Conservation (phyloP, 371 early-diverging fungal genomes). For the Apophysomyces elegans region DNA sequence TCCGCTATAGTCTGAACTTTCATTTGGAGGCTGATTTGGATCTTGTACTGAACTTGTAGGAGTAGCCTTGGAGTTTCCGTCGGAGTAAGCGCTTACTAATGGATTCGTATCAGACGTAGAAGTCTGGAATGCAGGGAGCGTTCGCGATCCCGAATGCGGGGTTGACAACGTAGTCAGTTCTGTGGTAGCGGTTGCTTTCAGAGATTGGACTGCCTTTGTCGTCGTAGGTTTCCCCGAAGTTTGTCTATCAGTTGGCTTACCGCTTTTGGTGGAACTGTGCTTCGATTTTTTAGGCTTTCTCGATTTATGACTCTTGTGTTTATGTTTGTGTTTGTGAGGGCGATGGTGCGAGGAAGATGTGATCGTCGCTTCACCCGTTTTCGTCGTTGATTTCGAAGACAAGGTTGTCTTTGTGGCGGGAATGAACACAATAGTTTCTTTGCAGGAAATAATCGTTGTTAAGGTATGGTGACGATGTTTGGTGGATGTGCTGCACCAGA, state of each 20-base stretch:
- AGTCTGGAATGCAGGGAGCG: neutral
- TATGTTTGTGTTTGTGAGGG: neutral
- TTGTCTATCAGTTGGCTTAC: too few relatives aligned
- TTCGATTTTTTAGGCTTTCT: neutral
- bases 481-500: constrained; percentile 18
- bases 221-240: too few relatives aligned
- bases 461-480: constrained; percentile 8
- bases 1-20: too few relatives aligned
- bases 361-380: neutral
- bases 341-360: neutral
- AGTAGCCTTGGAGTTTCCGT: neutral
- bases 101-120: neutral
- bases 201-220: neutral
- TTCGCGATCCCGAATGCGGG: constrained; percentile 12
- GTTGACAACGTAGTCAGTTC: neutral
- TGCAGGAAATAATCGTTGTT: constrained; percentile 18
- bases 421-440: constrained; percentile 22
- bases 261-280: too few relatives aligned
- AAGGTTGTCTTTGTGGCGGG: constrained; percentile 23
- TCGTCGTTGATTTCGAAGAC: constrained; percentile 9
- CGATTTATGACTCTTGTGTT: neutral
- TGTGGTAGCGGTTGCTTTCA: neutral
- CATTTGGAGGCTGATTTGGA: neutral
- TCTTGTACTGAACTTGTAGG: neutral
- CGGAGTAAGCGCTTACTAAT: neutral